phyloP scores from a whole-genome alignment of 352 stramenopile genomes.

The Phytophthora ramorum region DNA sequence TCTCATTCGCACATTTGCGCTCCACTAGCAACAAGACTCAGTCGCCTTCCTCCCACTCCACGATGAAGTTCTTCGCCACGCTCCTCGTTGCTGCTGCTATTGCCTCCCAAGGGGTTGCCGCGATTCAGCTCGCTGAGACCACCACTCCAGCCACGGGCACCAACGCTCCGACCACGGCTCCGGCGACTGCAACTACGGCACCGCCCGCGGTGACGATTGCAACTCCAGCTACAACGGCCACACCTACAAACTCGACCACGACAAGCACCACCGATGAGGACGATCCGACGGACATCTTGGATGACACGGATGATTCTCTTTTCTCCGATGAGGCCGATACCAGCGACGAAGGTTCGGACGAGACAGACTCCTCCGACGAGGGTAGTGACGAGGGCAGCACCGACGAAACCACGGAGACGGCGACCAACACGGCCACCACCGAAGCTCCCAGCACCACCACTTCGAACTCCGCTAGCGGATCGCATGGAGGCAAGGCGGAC shows the following conservation, averaged over 20 bases:
- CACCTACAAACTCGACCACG: neutral
- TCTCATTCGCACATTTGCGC: constrained; percentile 23
- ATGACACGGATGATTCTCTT: neutral
- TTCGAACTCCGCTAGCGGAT: constrained; percentile 6
- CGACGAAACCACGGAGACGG: constrained; percentile 7
- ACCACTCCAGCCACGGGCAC: neutral
- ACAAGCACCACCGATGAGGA: neutral
- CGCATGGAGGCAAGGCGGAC: neutral
- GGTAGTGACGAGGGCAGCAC: neutral
- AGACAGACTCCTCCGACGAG: constrained; percentile 3
- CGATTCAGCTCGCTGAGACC: constrained; percentile 1
- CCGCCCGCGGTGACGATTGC: neutral
- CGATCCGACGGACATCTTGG: neutral
- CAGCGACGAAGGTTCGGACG: neutral
- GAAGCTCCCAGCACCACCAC: neutral
- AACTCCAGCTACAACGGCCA: neutral
- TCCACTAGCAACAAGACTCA: neutral
- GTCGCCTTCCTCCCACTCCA: neutral
- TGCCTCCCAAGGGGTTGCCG: constrained; percentile 5
- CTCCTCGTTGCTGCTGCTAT: constrained; percentile 19
- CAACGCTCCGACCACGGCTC: neutral
- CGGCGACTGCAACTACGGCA: neutral
- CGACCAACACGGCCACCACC: neutral
- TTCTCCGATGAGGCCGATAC: neutral
- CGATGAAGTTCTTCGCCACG: constrained; percentile 30